These are phyloP conservation scores for Botrytis tulipae DNA, from an alignment of 2,329 filamentous ascomycete species.

Conservation along the genomic window DNA sequence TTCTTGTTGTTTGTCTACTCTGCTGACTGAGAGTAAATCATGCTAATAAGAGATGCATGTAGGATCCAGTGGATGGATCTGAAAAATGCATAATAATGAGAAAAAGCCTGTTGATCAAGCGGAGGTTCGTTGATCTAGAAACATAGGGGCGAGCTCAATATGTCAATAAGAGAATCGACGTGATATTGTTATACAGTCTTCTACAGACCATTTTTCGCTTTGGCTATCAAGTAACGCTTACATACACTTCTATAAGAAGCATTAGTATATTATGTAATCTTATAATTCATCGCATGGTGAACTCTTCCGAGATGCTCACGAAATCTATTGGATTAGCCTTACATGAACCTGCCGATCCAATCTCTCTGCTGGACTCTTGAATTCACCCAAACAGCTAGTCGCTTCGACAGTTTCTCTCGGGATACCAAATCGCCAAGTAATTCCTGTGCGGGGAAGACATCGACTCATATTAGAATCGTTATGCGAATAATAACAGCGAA, in stretches of 20 bases:
- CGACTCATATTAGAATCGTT: neutral
- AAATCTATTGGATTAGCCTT: neutral
- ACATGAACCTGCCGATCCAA: neutral
- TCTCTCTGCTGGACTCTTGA: neutral
- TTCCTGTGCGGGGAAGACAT: neutral
- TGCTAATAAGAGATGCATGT: too few relatives aligned
- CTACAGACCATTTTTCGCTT: neutral
- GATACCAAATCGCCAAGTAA: neutral
- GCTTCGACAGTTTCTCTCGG: neutral
- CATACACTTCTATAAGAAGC: neutral
- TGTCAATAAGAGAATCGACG: neutral
- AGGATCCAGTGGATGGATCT: too few relatives aligned
- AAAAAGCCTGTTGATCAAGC: neutral
- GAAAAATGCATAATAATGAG: too few relatives aligned
- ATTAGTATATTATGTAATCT: neutral
- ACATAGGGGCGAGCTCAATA: neutral
- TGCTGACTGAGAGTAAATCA: too few relatives aligned
- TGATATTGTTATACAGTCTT: neutral
- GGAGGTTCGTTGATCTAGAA: neutral
- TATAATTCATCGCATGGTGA: neutral
- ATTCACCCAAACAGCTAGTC: neutral
- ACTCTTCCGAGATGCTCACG: neutral
- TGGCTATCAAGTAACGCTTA: neutral
- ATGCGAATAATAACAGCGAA: neutral
- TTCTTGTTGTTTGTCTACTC: rapidly evolving